Conservation (phyloP, 176 grass and related monocot species). For the Areca catechu region DNA sequence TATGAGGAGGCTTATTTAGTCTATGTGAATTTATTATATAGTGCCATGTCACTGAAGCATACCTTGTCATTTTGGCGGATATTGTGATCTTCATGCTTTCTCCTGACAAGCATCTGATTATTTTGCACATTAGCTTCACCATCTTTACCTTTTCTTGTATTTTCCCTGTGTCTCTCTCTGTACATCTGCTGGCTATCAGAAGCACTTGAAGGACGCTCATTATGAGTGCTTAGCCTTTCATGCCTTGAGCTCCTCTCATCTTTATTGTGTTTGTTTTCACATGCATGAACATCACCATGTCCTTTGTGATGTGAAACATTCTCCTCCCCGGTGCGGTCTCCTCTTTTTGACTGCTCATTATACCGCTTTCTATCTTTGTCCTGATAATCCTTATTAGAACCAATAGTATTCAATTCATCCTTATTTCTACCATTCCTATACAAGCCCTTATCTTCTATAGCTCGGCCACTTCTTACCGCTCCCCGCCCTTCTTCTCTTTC, state of each 20-base stretch:
- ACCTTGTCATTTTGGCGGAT: constrained; percentile 62
- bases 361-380: constrained; percentile 35
- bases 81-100: constrained; percentile 60
- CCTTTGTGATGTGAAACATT: constrained; percentile 43
- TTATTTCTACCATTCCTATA: constrained; percentile 37
- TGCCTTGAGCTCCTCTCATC: constrained; percentile 64
- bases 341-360: constrained; percentile 39
- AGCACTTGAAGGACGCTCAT: constrained; percentile 43
- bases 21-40: too few species aligned
- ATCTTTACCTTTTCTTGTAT: constrained; percentile 52
- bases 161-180: constrained; percentile 75
- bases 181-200: constrained; percentile 42
- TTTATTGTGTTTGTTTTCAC: constrained; percentile 49
- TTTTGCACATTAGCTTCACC: constrained; percentile 38
- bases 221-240: constrained; percentile 44
- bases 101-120: constrained; percentile 51
- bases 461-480: constrained; percentile 33
- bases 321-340: constrained; percentile 45
- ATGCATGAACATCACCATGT: constrained; percentile 41
- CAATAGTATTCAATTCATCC: constrained; percentile 40
- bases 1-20: too few species aligned
- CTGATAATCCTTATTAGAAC: constrained; percentile 44
- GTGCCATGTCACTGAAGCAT: constrained; percentile 23
- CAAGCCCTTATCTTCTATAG: constrained; percentile 37
- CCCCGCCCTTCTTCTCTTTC: constrained; percentile 70